phyloP scores from a whole-genome alignment of 352 stramenopile species.

The Phytophthora sp. region DNA sequence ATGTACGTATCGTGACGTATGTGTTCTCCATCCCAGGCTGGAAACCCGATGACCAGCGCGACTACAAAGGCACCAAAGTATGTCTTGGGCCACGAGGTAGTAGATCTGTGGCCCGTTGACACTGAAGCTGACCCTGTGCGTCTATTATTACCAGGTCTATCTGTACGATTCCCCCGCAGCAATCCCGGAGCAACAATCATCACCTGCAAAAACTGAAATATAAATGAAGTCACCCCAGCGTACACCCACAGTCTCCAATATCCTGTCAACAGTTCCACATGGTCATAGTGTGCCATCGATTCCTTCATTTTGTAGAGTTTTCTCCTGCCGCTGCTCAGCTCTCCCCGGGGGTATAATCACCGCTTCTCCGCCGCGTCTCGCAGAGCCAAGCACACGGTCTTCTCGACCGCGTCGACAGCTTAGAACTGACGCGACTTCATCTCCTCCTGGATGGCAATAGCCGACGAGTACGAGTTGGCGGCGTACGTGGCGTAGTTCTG shows the following conservation, averaged over 20 bases:
- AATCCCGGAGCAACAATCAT: slow-evolving; percentile 5
- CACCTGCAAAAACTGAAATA: slow-evolving; percentile 2
- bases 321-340: neutral
- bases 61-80: slow-evolving; percentile 90
- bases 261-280: neutral
- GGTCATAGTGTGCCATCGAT: slow-evolving; percentile 18
- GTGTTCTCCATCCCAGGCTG: slow-evolving; percentile 85
- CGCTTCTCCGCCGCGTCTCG: neutral
- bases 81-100: neutral
- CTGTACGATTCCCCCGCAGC: slow-evolving; percentile 50
- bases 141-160: slow-evolving; percentile 48
- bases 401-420: slow-evolving; percentile 7
- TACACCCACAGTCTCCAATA: neutral
- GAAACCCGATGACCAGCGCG: slow-evolving; percentile 52
- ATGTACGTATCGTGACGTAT: slow-evolving; percentile 82
- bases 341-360: slow-evolving; percentile 5
- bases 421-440: slow-evolving; percentile 86
- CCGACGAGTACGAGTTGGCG: slow-evolving; percentile 87
- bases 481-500: slow-evolving; percentile 82
- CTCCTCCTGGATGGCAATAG: slow-evolving; percentile 80
- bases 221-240: neutral
- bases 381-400: neutral
- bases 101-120: neutral
- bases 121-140: too few relatives aligned
- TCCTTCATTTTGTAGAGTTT: slow-evolving; percentile 31